Conservation (phyloP, 345 rosid species). For the Rhodamnia rubescens region DNA sequence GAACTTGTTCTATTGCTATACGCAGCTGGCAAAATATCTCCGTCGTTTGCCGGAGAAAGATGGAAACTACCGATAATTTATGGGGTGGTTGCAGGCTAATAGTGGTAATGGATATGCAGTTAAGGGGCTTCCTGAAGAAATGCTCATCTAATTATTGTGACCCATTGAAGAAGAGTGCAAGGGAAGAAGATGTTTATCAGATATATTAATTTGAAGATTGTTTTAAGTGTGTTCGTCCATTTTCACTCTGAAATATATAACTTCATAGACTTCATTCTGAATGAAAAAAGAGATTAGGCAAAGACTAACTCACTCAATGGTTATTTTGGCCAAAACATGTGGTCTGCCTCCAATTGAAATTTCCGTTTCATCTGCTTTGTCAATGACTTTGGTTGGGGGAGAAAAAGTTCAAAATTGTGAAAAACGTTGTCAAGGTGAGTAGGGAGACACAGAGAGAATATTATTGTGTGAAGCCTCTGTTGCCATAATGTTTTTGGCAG, state of each 20-base stretch:
- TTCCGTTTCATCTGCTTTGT: background rate
- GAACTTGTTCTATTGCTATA: background rate
- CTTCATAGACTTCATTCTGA: background rate
- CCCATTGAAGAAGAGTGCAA: background rate
- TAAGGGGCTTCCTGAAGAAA: background rate
- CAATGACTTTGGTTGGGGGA: background rate
- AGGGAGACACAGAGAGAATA: background rate
- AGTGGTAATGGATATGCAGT: background rate
- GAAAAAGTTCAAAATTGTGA: background rate
- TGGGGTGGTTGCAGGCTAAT: background rate
- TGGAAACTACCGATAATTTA: background rate
- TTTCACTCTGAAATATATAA: background rate
- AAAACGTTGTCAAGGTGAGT: background rate
- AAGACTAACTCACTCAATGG: background rate
- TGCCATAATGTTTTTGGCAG: background rate
- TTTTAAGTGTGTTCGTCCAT: background rate
- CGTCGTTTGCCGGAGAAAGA: background rate
- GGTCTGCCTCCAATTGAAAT: background rate
- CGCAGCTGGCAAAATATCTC: background rate
- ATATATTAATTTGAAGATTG: background rate
- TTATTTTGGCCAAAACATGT: background rate
- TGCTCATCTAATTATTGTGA: background rate
- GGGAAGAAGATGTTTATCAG: background rate
- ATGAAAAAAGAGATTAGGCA: background rate
- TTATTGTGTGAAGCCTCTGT: background rate